Base-by-base conservation (phyloP, 805 yeast genomes). In the Zygotorulaspora chibaensis region DNA sequence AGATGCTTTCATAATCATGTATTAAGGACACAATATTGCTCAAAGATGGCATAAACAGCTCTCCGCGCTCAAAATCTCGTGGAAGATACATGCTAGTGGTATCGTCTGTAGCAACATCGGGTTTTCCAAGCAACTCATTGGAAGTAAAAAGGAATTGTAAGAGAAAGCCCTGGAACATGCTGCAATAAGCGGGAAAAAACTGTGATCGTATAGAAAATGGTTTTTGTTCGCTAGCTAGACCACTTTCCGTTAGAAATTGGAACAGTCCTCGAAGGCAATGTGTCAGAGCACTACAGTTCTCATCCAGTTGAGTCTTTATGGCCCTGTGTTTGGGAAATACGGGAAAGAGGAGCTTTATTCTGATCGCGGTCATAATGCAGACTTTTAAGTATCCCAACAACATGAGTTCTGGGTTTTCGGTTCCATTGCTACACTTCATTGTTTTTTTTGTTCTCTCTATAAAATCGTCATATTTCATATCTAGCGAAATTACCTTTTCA, bases 101-200 rank as follows among this genome's bases (percentile, higher is more conserved):
- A 2, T 16, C 34, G n/a, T 37, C 8, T 8, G 18, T 26, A 15
- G 7, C 25, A 25, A 16, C 28, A 3, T 25, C 40, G 2, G 26
- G 17, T 9, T 18, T 27, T 12, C 30, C 31, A 20, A 37, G 8
- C 5, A 36, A 17, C 16, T 42, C 45, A 15, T 44, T 43, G 10
- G 52, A 49, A 13, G 42, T 38, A 31, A 46, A 49, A 12, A 45
- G 36, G 15, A 49, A 46, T 11, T 49, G 50, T 9, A 46, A 40
- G 4, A 49, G 50, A 33, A 49, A 43, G 18, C 47, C 52, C 20
- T 49, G 52, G 29, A 49, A 49, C 8, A 40, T 31, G 17, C 50
- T 46, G 31, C 52, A 49, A 40, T 49, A 49, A 25, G 52, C 50
- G 13, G 48, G 46, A 17, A 49, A 49, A 27, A 36, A 46, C n/a